A percentile compares a stretch with the other conserved stretches of the same genome.
Evolutionary conservation across 179 eudicot species (phyloP).

Genomic region (Corrigiola litoralis): DNA sequence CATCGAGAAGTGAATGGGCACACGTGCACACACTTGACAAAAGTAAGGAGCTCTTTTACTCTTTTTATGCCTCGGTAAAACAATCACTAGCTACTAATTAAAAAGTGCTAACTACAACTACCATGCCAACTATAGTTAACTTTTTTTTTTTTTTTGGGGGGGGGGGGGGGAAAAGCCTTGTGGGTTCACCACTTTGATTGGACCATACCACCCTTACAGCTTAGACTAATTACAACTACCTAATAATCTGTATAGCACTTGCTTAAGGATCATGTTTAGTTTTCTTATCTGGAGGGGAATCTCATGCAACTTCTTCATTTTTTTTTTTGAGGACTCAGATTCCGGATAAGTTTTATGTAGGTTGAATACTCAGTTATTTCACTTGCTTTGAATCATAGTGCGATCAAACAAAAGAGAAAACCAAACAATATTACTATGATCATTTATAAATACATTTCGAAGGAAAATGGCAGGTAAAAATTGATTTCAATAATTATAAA

Average conservation of each 20-base stretch:
- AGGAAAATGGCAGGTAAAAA: too few species aligned
- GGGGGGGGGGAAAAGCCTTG: not conserved
- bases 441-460: too few species aligned
- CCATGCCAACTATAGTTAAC: not conserved
- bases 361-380: too few species aligned
- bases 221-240: conserved; percentile 5
- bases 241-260: not conserved
- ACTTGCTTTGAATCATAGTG: too few species aligned
- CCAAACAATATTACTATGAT: too few species aligned
- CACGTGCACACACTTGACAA: conserved; percentile 29
- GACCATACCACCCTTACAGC: conserved; percentile 1
- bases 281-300: not conserved
- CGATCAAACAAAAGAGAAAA: too few species aligned
- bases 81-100: conserved; percentile 24
- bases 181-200: not conserved
- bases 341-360: too few species aligned
- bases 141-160: too few species aligned
- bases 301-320: not conserved
- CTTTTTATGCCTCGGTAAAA: conserved; percentile 20
- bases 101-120: conserved; percentile 1
- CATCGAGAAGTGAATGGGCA: conserved; percentile 25
- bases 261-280: not conserved
- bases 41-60: conserved; percentile 7
- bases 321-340: too few species aligned
- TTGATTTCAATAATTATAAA: too few species aligned